A percentile compares a stretch with the other conserved stretches of the same genome.
These are phyloP conservation scores for Coniochaeta sp. DNA, from an alignment of 2,329 filamentous ascomycete genomes.

Conservation along the genomic window DNA sequence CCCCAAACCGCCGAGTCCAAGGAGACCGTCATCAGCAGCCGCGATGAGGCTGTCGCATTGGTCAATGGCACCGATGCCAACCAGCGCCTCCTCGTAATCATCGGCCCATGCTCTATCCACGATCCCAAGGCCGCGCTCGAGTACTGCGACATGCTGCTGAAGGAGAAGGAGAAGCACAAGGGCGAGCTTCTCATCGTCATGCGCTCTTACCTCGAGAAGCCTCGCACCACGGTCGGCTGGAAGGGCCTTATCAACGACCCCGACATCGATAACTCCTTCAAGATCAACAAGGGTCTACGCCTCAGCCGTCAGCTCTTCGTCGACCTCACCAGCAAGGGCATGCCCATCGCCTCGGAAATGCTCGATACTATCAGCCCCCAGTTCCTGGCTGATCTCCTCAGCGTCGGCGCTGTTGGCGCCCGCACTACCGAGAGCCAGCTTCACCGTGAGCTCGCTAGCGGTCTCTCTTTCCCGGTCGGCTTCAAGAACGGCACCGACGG, in stretches of 20 bases:
- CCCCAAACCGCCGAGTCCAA: constrained; percentile 50
- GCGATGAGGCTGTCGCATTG: constrained; percentile 59
- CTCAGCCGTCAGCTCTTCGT: constrained; percentile 86
- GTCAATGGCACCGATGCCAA: constrained; percentile 54
- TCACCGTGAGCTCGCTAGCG: constrained; percentile 88
- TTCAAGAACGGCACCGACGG: constrained; percentile 99
- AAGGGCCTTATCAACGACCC: constrained; percentile 98
- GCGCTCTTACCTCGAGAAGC: constrained; percentile 98
- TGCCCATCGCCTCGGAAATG: constrained; percentile 97
- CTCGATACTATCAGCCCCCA: constrained; percentile 96
- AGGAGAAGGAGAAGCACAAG: constrained; percentile 80
- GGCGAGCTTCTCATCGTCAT: constrained; percentile 91
- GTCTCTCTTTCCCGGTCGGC: constrained; percentile 92
- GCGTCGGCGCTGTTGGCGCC: constrained; percentile 89
- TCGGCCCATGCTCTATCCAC: constrained; percentile 96
- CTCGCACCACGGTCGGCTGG: constrained; percentile 95
- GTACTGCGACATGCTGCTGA: constrained; percentile 80
- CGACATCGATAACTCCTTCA: constrained; percentile 96
- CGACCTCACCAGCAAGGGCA: constrained; percentile 82
- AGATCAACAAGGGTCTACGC: constrained; percentile 95
- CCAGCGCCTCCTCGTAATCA: constrained; percentile 60
- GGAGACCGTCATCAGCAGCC: constrained; percentile 53
- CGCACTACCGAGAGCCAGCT: constrained; percentile 94
- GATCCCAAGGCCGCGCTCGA: constrained; percentile 84
- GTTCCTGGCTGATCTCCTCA: constrained; percentile 88